phyloP scores from a whole-genome alignment of 2,329 filamentous ascomycete species.

The Aschersonia sp. region DNA sequence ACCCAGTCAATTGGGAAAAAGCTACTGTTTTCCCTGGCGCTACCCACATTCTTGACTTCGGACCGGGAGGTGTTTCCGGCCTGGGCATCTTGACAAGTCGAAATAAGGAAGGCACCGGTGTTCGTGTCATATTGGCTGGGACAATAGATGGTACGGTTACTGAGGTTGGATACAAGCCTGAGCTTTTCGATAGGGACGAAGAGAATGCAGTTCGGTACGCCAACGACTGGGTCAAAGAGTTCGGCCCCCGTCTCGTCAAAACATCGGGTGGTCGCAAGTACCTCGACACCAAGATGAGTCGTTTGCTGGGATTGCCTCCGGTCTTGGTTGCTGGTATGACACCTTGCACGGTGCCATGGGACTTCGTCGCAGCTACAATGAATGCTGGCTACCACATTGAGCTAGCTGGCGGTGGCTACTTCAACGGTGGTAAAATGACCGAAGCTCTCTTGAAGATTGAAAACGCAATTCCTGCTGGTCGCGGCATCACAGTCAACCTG shows the following conservation, averaged over 20 bases:
- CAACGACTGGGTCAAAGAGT: constrained; percentile 94
- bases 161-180: constrained; percentile 94
- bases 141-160: constrained; percentile 79
- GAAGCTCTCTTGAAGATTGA: constrained; percentile 75
- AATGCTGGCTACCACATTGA: constrained; percentile 92
- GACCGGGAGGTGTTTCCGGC: constrained; percentile 90
- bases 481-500: constrained; percentile 78
- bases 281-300: constrained; percentile 93
- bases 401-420: constrained; percentile 81
- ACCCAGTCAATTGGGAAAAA: constrained; percentile 91
- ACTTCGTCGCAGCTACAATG: constrained; percentile 86
- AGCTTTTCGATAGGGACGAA: constrained; percentile 91
- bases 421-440: constrained; percentile 69
- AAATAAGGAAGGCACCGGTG: constrained; percentile 97
- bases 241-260: constrained; percentile 81
- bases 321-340: constrained; percentile 93
- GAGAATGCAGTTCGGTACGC: constrained; percentile 91
- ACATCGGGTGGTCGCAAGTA: constrained; percentile 81
- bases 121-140: constrained; percentile 88
- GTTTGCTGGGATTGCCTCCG: constrained; percentile 70
- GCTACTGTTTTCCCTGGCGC: constrained; percentile 82
- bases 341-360: constrained; percentile 75
- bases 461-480: constrained; percentile 65
- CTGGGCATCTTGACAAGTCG: constrained; percentile 92
- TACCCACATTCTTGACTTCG: constrained; percentile 92